These are phyloP conservation scores for Huntiella bhutanensis DNA, from an alignment of 2,329 filamentous ascomycete genomes.

Conservation along the genomic window DNA sequence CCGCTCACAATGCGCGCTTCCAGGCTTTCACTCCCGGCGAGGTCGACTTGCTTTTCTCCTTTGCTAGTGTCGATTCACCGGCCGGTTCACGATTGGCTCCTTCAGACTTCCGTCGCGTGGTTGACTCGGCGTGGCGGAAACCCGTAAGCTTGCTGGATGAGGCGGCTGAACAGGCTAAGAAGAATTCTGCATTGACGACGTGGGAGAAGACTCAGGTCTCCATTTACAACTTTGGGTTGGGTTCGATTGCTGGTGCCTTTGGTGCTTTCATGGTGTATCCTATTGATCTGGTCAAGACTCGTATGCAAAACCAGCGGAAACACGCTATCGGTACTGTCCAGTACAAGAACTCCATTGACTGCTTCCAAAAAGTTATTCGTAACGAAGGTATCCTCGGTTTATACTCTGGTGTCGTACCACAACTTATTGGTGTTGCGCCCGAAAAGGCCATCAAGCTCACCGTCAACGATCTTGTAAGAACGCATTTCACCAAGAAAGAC, in stretches of 20 bases:
- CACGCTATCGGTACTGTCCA: slow-evolving; percentile 59
- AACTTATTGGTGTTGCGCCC: slow-evolving; percentile 92
- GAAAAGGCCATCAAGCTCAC: slow-evolving; percentile 99
- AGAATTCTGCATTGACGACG: slow-evolving; percentile 14
- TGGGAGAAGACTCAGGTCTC: slow-evolving; percentile 38
- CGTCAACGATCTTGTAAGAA: slow-evolving; percentile 82
- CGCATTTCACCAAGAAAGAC: slow-evolving; percentile 52
- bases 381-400: slow-evolving; percentile 82
- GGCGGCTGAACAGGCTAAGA: slow-evolving; percentile 19
- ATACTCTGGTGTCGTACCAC: slow-evolving; percentile 86
- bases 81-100: slow-evolving; percentile 51
- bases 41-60: slow-evolving; percentile 96
- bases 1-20: slow-evolving; percentile 77
- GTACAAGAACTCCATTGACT: slow-evolving; percentile 96
- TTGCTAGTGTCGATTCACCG: slow-evolving; percentile 78
- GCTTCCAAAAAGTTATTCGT: slow-evolving; percentile 75
- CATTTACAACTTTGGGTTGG: slow-evolving; percentile 74
- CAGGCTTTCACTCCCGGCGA: slow-evolving; percentile 97
- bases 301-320: slow-evolving; percentile 90
- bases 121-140: slow-evolving; percentile 75
- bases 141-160: slow-evolving; percentile 26
- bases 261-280: slow-evolving; percentile 99
- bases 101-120: slow-evolving; percentile 78
- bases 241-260: slow-evolving; percentile 82
- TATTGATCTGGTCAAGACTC: slow-evolving; percentile 95